Evolutionary conservation across 768 basidiomycete species (phyloP).

Genomic region (Dacryopinax spathularia): DNA sequence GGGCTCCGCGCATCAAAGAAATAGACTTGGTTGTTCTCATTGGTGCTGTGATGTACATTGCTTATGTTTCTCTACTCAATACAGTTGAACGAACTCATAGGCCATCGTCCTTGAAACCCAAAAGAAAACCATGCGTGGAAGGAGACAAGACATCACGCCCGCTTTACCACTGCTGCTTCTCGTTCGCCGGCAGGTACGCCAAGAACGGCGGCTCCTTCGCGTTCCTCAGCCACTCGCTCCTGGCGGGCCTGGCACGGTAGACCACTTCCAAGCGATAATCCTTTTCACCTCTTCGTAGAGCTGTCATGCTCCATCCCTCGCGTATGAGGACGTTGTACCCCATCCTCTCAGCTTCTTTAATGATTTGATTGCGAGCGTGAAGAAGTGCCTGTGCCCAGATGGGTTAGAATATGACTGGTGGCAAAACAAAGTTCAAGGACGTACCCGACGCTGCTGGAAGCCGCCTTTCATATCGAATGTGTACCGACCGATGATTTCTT

Average conservation of each 20-base stretch:
- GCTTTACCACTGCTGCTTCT: slow-evolving; percentile 31
- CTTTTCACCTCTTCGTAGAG: slow-evolving; percentile 45
- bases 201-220: slow-evolving; percentile 50
- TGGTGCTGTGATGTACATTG: slow-evolving; percentile 3
- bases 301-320: slow-evolving; percentile 54
- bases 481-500: background rate
- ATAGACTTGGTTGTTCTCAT: background rate
- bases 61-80: background rate
- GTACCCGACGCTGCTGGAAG: background rate
- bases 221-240: slow-evolving; percentile 33
- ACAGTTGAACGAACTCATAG: background rate
- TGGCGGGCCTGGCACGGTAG: slow-evolving; percentile 56
- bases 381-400: slow-evolving; percentile 40
- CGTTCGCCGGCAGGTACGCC: slow-evolving; percentile 15
- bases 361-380: slow-evolving; percentile 50
- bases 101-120: background rate
- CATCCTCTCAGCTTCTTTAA: slow-evolving; percentile 39
- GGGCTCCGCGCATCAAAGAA: background rate
- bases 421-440: background rate
- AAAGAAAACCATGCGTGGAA: background rate
- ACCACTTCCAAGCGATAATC: slow-evolving; percentile 49
- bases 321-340: slow-evolving; percentile 49
- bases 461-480: background rate
- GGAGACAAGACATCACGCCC: background rate
- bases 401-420: background rate